Conservation (phyloP, 2,329 filamentous ascomycete species). For the Cadophora sp. region DNA sequence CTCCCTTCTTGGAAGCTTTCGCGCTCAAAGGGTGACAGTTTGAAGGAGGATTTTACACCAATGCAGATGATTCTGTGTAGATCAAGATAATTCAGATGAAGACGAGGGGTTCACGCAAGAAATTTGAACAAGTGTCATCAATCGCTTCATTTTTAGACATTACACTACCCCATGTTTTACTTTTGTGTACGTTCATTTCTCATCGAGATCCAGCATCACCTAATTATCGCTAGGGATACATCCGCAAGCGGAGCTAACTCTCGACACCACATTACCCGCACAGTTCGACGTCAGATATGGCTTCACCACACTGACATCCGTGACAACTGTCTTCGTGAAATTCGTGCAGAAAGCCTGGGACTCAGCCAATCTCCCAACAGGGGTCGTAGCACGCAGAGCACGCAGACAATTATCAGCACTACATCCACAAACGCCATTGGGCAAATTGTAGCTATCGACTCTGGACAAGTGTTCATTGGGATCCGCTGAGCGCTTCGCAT, state of each 20-base stretch:
- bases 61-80: too few species aligned
- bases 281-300: conserved; percentile 20
- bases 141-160: conserved; percentile 5
- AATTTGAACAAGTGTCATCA: background rate
- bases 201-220: too few species aligned
- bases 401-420: conserved; percentile 46
- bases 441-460: conserved; percentile 25
- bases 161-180: background rate
- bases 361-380: conserved; percentile 43
- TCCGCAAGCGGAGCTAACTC: conserved; percentile 26
- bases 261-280: conserved; percentile 19
- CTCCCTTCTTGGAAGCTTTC: too few species aligned
- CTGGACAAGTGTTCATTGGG: conserved; percentile 16
- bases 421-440: conserved; percentile 24
- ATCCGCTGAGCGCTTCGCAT: conserved; percentile 15
- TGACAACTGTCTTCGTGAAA: conserved; percentile 32
- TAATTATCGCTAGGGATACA: conserved; percentile 17
- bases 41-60: too few species aligned
- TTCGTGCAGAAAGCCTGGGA: conserved; percentile 44
- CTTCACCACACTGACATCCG: conserved; percentile 19
- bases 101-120: too few species aligned
- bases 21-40: too few species aligned
- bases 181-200: background rate
- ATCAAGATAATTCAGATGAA: too few species aligned
- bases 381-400: conserved; percentile 43